Evolutionary conservation across 2,329 filamentous ascomycete species (phyloP).

Genomic region (Fusarium succisae): DNA sequence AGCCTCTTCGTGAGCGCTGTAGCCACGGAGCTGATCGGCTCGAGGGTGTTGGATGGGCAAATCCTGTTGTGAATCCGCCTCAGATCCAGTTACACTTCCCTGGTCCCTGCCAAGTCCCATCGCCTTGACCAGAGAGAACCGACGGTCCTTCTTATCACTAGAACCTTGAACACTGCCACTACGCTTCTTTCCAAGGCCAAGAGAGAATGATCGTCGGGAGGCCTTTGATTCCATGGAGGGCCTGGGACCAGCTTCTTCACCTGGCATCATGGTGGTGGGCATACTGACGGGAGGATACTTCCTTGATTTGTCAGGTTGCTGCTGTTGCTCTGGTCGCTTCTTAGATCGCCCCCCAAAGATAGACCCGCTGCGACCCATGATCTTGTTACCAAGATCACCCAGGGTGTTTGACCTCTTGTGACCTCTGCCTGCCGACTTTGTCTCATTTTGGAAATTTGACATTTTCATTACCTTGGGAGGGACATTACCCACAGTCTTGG

Average conservation of each 20-base stretch:
- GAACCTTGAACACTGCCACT: conserved; percentile 72
- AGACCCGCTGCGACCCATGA: conserved; percentile 85
- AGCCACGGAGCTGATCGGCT: conserved; percentile 43
- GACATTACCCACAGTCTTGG: conserved; percentile 69
- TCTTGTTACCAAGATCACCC: conserved; percentile 82
- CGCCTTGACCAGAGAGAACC: conserved; percentile 77
- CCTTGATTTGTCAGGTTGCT: conserved; percentile 68
- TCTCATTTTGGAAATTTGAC: conserved; percentile 65
- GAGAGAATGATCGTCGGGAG: conserved; percentile 75
- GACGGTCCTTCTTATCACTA: conserved; percentile 65
- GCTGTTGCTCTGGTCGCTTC: conserved; percentile 58
- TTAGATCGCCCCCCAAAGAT: conserved; percentile 74
- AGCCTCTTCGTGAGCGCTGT: conserved; percentile 49
- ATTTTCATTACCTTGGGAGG: conserved; percentile 67
- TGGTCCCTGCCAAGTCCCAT: conserved; percentile 69
- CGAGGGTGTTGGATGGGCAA: conserved; percentile 61
- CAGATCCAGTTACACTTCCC: conserved; percentile 55
- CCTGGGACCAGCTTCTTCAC: conserved; percentile 61
- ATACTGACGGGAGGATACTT: conserved; percentile 93
- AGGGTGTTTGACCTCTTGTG: conserved; percentile 80
- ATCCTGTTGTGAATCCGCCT: conserved; percentile 62
- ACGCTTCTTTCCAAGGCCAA: conserved; percentile 74
- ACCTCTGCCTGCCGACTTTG: conserved; percentile 59
- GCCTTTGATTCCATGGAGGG: conserved; percentile 75
- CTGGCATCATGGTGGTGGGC: conserved; percentile 73